These are phyloP conservation scores for Cylindrotheca closterium DNA, from an alignment of 108 stramenopile species.

Conservation along the genomic window DNA sequence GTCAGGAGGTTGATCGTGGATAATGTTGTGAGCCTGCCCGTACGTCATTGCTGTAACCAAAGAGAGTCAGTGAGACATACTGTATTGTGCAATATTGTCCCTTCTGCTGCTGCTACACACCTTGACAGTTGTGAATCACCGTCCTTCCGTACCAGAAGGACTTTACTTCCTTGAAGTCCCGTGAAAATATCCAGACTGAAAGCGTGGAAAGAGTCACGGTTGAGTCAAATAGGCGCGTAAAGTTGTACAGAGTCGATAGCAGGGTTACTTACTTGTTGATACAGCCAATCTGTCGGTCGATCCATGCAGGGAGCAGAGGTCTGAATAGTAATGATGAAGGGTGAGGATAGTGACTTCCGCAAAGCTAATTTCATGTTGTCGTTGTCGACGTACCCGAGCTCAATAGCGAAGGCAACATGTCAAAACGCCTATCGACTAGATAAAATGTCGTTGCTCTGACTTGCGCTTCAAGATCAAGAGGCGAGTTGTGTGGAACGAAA, in stretches of 20 bases:
- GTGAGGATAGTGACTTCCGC: too few species aligned
- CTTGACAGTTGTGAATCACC: conserved; percentile 54
- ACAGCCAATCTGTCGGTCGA: conserved; percentile 68
- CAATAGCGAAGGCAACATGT: conserved; percentile 86
- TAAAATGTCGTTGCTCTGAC: conserved; percentile 85
- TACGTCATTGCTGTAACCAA: conserved; percentile 65
- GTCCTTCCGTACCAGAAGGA: conserved; percentile 56
- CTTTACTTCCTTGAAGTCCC: conserved; percentile 54
- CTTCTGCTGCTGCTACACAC: conserved; percentile 1
- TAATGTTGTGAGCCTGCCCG: conserved; percentile 78
- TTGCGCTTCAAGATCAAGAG: conserved; percentile 78
- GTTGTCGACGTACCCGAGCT: conserved; percentile 36
- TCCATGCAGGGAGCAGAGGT: conserved; percentile 82
- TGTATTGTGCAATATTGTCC: neutral
- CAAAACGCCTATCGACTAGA: conserved; percentile 81
- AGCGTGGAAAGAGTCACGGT: too few species aligned
- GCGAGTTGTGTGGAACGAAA: conserved; percentile 68
- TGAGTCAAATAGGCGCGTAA: too few species aligned
- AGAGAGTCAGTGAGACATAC: conserved; percentile 2
- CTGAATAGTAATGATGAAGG: conserved; percentile 17
- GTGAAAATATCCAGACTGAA: conserved; percentile 63
- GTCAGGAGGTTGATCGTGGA: conserved; percentile 50
- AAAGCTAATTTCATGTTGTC: neutral
- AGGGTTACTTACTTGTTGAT: conserved; percentile 33
- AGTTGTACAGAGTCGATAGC: too few species aligned